Percentiles rank a stretch among this genome's conserved stretches.
phyloP scores from a whole-genome alignment of 1,284 basidiomycete genomes.

The Porogramme epimiltina region DNA sequence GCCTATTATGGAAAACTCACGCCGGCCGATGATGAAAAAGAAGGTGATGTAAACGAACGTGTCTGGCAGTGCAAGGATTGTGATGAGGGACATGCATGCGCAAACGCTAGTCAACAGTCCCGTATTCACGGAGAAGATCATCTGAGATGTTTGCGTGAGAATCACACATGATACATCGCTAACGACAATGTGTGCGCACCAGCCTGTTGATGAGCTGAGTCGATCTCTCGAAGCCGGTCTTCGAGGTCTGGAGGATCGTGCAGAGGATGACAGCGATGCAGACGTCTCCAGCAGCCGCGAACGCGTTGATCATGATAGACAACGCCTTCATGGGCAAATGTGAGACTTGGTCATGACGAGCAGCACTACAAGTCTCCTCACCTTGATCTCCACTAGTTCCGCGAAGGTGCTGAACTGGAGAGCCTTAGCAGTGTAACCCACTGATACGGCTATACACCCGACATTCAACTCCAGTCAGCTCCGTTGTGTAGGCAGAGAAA shows the following conservation, averaged over 20 bases:
- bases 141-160: too few relatives aligned
- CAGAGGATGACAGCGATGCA: conserved; percentile 50
- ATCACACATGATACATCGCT: too few relatives aligned
- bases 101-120: conserved; percentile 15
- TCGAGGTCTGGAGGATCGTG: conserved; percentile 48
- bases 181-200: too few relatives aligned
- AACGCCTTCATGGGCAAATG: conserved; percentile 38
- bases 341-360: background rate
- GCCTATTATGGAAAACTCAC: conserved; percentile 6
- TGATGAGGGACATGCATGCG: conserved; percentile 16
- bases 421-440: conserved; percentile 2
- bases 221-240: conserved; percentile 57
- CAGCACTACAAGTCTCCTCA: conserved; percentile 16
- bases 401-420: conserved; percentile 37
- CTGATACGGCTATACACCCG: background rate
- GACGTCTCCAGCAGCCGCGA: conserved; percentile 51
- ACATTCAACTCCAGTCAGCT: too few relatives aligned
- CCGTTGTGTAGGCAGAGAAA: too few relatives aligned
- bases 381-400: conserved; percentile 47
- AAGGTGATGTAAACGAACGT: conserved; percentile 16
- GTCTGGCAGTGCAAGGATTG: conserved; percentile 11
- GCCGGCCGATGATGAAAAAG: conserved; percentile 14
- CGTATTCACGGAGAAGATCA: conserved; percentile 30
- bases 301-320: conserved; percentile 54
- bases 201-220: conserved; percentile 56